Conservation (phyloP, 345 rosid species). For the Zanthoxylum bungeanum region DNA sequence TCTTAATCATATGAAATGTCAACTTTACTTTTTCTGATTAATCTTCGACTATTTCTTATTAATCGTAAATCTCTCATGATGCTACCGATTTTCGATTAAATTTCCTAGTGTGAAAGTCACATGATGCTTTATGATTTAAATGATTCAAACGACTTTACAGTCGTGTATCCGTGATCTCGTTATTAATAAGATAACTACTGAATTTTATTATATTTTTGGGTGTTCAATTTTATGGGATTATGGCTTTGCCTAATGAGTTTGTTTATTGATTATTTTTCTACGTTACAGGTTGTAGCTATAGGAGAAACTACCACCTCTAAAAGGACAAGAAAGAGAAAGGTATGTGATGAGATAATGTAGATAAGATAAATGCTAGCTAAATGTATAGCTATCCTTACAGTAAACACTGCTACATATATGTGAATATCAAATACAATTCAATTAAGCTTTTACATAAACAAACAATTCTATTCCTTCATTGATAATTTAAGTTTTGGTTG, state of each 20-base stretch:
- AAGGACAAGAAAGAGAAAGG: conserved; percentile 77
- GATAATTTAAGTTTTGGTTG: conserved; percentile 11
- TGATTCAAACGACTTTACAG: conserved; percentile 6
- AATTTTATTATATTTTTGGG: neutral
- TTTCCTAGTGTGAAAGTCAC: conserved; percentile 1
- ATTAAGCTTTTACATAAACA: neutral
- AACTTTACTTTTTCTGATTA: no score
- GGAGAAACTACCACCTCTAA: conserved; percentile 36
- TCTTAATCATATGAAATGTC: no score
- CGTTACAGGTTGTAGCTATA: conserved; percentile 32
- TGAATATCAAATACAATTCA: no score
- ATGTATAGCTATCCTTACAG: no score
- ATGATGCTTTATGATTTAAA: conserved; percentile 2
- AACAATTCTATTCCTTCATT: neutral
- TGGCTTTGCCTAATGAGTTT: neutral
- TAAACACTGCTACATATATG: no score
- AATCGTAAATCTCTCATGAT: no score
- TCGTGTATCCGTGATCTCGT: no score
- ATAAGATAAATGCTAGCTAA: no score
- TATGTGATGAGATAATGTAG: no score
- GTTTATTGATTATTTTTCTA: neutral
- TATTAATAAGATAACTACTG: neutral
- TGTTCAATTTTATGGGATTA: neutral
- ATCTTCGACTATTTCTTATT: no score
- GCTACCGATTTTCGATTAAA: no score